A percentile compares a stretch with the other conserved stretches of the same genome.
Conservation (phyloP, 306 rosid species). For the Pyrus betulifolia region DNA sequence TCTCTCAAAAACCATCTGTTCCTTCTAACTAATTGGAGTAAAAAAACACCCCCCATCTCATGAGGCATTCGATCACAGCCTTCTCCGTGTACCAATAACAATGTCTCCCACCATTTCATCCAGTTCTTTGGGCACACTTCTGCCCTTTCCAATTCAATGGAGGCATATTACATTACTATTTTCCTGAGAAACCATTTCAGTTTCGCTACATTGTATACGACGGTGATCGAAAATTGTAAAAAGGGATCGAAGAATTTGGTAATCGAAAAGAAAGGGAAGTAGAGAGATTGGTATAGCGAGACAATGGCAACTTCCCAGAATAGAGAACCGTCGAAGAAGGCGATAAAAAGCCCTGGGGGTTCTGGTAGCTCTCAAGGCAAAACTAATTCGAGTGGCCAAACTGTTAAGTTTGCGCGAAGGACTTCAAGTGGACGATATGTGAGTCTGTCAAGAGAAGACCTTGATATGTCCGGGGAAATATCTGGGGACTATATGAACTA, state of each 20-base stretch:
- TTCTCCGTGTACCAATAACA: background rate
- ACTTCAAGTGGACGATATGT: constrained; percentile 86
- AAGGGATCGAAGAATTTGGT: background rate
- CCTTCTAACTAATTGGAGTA: no score
- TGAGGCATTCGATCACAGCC: background rate
- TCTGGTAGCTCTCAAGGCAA: constrained; percentile 33
- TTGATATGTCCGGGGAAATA: constrained; percentile 67
- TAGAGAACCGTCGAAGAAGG: constrained; percentile 64
- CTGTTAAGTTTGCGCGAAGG: constrained; percentile 70
- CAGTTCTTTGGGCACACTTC: background rate
- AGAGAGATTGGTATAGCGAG: background rate
- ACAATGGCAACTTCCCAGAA: constrained; percentile 50
- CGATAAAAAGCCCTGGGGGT: constrained; percentile 37
- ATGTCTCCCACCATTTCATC: background rate
- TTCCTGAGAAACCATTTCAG: background rate
- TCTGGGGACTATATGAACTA: constrained; percentile 76
- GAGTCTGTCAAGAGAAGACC: constrained; percentile 71
- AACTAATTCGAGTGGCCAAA: constrained; percentile 34
- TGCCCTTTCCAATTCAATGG: background rate
- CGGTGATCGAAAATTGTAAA: background rate
- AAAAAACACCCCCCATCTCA: background rate
- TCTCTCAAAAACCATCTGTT: background rate
- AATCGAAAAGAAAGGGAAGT: background rate
- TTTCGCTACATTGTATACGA: background rate
- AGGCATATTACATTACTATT: background rate